Conservation (phyloP, 2,329 filamentous ascomycete genomes). For the Colletotrichum neosansevieriae region DNA sequence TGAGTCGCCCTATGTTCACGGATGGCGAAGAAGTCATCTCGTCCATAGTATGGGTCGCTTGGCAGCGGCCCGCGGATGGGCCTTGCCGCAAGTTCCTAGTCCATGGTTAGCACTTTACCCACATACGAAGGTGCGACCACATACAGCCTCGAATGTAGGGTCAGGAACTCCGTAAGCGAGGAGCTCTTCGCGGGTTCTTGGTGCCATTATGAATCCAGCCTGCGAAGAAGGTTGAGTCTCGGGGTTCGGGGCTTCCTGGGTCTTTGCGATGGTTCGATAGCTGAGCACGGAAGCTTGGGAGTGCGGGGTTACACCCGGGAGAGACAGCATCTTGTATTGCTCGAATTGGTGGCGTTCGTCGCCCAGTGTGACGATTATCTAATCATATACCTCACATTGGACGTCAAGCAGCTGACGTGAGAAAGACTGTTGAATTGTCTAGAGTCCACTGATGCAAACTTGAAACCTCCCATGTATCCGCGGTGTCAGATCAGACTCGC, state of each 20-base stretch:
- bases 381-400: not conserved
- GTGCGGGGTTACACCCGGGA: not conserved
- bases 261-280: too few species aligned
- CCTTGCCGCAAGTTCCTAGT: slow-evolving; percentile 18
- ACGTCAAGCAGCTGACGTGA: not conserved
- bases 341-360: not conserved
- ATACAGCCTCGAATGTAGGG: slow-evolving; percentile 16
- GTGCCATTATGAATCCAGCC: not conserved
- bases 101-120: not conserved
- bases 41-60: slow-evolving; percentile 22
- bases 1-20: slow-evolving; percentile 28
- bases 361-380: not conserved
- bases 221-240: too few species aligned
- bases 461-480: too few species aligned
- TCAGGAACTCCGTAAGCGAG: slow-evolving; percentile 18
- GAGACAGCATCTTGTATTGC: not conserved
- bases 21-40: slow-evolving; percentile 11
- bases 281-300: not conserved
- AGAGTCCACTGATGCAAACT: too few species aligned
- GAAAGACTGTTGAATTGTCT: not conserved
- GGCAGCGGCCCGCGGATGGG: slow-evolving; percentile 19
- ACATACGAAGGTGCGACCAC: too few species aligned
- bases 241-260: too few species aligned
- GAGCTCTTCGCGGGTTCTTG: slow-evolving; percentile 24
- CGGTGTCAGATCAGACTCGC: not conserved